These are phyloP conservation scores for Fusarium verticillioides DNA, from an alignment of 2,329 filamentous ascomycete species.

Conservation along the genomic window DNA sequence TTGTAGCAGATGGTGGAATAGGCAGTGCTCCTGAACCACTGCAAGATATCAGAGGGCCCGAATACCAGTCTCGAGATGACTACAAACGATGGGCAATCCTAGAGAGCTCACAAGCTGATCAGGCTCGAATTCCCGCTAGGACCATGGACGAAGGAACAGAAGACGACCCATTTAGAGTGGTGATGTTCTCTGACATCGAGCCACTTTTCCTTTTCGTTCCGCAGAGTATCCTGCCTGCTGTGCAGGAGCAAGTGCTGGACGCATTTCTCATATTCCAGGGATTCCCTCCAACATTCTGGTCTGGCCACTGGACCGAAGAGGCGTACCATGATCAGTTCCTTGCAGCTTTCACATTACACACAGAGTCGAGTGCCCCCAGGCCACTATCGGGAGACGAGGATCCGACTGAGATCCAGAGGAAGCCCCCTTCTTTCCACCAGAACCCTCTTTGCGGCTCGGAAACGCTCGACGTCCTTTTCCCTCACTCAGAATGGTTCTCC, in stretches of 20 bases:
- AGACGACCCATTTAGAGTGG: slow-evolving; percentile 84
- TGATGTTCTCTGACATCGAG: slow-evolving; percentile 82
- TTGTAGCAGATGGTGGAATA: slow-evolving; percentile 50
- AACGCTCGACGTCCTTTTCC: slow-evolving; percentile 66
- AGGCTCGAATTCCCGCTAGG: slow-evolving; percentile 72
- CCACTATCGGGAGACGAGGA: slow-evolving; percentile 12
- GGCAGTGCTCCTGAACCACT: slow-evolving; percentile 55
- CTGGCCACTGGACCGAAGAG: slow-evolving; percentile 44
- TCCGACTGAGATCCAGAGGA: slow-evolving; percentile 38
- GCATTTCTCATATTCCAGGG: slow-evolving; percentile 76
- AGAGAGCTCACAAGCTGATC: slow-evolving; percentile 63
- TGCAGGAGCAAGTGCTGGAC: slow-evolving; percentile 67
- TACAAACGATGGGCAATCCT: slow-evolving; percentile 63
- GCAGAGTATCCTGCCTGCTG: slow-evolving; percentile 42
- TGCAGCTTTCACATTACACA: not conserved
- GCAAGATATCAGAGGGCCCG: slow-evolving; percentile 14
- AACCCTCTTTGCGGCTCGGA: slow-evolving; percentile 45
- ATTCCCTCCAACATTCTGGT: slow-evolving; percentile 63
- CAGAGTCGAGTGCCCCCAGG: not conserved
- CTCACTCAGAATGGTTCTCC: slow-evolving; percentile 57
- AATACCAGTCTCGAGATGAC: slow-evolving; percentile 52
- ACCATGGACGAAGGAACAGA: slow-evolving; percentile 79
- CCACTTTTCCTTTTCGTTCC: slow-evolving; percentile 69
- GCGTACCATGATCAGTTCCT: slow-evolving; percentile 49
- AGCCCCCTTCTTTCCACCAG: slow-evolving; percentile 47